phyloP scores from a whole-genome alignment of 352 stramenopile genomes.

The Hyaloperonospora arabidopsidis region DNA sequence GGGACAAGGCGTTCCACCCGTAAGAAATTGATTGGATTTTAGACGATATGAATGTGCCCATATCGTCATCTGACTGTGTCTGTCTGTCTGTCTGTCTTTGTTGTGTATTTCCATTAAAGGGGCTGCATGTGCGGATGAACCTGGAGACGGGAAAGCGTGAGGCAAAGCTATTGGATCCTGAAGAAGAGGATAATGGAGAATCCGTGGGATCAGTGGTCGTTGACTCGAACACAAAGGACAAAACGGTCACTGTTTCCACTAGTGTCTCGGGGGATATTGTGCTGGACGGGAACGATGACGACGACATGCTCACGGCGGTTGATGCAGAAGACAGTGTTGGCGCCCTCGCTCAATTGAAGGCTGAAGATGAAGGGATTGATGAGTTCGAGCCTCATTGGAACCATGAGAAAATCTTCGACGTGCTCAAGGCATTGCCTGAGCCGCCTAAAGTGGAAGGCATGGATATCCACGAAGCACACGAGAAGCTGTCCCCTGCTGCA shows the following conservation, averaged over 20 bases:
- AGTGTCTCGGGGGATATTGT: conserved; percentile 48
- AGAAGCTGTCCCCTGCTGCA: conserved; percentile 55
- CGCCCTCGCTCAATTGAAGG: neutral
- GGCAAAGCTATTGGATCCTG: conserved; percentile 69
- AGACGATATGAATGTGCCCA: neutral
- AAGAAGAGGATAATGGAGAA: conserved; percentile 19
- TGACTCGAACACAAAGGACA: conserved; percentile 25
- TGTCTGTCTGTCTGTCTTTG: too few relatives aligned
- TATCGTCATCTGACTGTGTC: too few relatives aligned
- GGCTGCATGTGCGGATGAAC: conserved; percentile 79
- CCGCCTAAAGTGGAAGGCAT: conserved; percentile 66
- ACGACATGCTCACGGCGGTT: conserved; percentile 17
- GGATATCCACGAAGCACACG: conserved; percentile 66
- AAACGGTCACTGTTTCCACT: conserved; percentile 48
- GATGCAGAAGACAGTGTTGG: conserved; percentile 14
- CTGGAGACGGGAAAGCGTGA: conserved; percentile 74
- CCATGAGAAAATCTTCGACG: conserved; percentile 83
- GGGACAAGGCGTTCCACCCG: conserved; percentile 52
- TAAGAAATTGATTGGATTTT: conserved; percentile 15
- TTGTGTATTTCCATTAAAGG: conserved; percentile 25
- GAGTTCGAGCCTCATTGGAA: conserved; percentile 63
- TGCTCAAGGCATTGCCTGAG: conserved; percentile 66
- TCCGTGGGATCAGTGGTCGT: conserved; percentile 33
- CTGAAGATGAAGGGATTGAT: conserved; percentile 18
- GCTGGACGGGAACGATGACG: conserved; percentile 17